phyloP scores from a whole-genome alignment of 2,329 filamentous ascomycete genomes.

The Tympanopsis confertula region DNA sequence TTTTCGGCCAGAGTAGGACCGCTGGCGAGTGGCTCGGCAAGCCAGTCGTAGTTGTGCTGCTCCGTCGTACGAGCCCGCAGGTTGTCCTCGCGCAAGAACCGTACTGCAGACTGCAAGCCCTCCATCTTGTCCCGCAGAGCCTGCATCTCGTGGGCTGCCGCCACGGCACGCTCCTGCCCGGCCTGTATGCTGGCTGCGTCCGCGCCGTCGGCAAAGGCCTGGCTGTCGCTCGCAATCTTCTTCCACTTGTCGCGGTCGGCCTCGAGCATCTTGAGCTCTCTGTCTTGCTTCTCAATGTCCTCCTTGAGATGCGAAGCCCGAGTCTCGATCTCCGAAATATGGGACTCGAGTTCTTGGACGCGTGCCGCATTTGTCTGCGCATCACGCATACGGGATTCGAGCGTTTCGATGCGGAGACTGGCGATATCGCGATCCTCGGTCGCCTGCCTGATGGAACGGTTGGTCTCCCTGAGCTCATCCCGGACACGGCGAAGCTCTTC shows the following conservation, averaged over 20 bases:
- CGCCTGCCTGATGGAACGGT: slow-evolving; percentile 57
- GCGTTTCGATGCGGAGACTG: slow-evolving; percentile 83
- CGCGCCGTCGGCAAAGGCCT: slow-evolving; percentile 38
- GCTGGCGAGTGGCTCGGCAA: slow-evolving; percentile 46
- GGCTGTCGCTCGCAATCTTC: slow-evolving; percentile 54
- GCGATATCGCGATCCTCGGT: slow-evolving; percentile 79
- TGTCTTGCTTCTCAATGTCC: slow-evolving; percentile 55
- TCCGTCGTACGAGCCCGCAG: slow-evolving; percentile 46
- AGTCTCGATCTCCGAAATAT: slow-evolving; percentile 39
- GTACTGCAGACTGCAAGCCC: slow-evolving; percentile 50
- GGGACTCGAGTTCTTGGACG: slow-evolving; percentile 52
- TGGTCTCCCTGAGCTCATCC: slow-evolving; percentile 69
- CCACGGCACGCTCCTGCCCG: slow-evolving; percentile 55
- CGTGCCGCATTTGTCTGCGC: slow-evolving; percentile 65
- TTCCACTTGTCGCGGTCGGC: slow-evolving; percentile 60
- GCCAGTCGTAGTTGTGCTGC: slow-evolving; percentile 46
- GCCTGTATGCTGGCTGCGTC: slow-evolving; percentile 36
- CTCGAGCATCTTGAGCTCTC: slow-evolving; percentile 53
- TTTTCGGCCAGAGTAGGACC: slow-evolving; percentile 29
- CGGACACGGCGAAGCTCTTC: slow-evolving; percentile 72
- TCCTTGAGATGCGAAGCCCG: slow-evolving; percentile 42
- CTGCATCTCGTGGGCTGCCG: slow-evolving; percentile 64
- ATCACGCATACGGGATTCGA: slow-evolving; percentile 78
- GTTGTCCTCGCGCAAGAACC: slow-evolving; percentile 59
- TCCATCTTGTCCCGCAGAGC: slow-evolving; percentile 58